Percentiles rank a stretch among this genome's conserved stretches.
Evolutionary conservation across 352 stramenopile genomes (phyloP).

Genomic region (Globisporangium sylvaticum): DNA sequence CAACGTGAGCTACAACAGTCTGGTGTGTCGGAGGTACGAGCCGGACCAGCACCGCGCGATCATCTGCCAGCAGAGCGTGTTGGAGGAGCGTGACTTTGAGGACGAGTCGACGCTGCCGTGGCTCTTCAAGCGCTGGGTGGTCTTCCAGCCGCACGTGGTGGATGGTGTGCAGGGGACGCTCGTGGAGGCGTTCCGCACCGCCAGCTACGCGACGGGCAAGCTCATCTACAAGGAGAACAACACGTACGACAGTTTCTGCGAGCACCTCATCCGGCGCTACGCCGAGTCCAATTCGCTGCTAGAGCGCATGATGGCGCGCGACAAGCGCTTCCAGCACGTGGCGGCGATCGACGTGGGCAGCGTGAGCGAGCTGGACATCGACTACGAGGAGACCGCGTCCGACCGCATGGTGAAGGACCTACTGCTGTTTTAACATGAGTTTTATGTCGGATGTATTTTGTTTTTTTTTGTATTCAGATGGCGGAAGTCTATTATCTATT

Average conservation of each 20-base stretch:
- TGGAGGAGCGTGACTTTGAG: constrained; percentile 80
- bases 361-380: constrained; percentile 28
- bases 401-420: constrained; percentile 86
- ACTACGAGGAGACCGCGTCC: constrained; percentile 62
- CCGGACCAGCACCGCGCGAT: constrained; percentile 56
- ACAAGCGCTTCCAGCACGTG: constrained; percentile 63
- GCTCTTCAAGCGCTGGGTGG: constrained; percentile 87
- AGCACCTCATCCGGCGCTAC: constrained; percentile 84
- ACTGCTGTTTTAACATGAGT: constrained; percentile 54
- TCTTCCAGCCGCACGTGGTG: constrained; percentile 69
- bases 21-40: constrained; percentile 61
- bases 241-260: constrained; percentile 87
- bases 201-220: constrained; percentile 76
- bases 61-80: constrained; percentile 82
- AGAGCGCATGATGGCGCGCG: constrained; percentile 80
- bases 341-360: constrained; percentile 27
- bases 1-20: constrained; percentile 86
- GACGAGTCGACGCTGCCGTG: constrained; percentile 78
- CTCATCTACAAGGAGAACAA: constrained; percentile 89
- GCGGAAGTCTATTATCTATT: constrained; percentile 23
- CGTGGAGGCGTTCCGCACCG: constrained; percentile 80
- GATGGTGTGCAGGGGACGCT: constrained; percentile 74
- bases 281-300: constrained; percentile 80
- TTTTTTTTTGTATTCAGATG: neutral
- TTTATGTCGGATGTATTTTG: neutral